A percentile compares a stretch with the other conserved stretches of the same genome.
These are phyloP conservation scores for Penicillium decumbens DNA, from an alignment of 2,329 filamentous ascomycete genomes.

Conservation along the genomic window DNA sequence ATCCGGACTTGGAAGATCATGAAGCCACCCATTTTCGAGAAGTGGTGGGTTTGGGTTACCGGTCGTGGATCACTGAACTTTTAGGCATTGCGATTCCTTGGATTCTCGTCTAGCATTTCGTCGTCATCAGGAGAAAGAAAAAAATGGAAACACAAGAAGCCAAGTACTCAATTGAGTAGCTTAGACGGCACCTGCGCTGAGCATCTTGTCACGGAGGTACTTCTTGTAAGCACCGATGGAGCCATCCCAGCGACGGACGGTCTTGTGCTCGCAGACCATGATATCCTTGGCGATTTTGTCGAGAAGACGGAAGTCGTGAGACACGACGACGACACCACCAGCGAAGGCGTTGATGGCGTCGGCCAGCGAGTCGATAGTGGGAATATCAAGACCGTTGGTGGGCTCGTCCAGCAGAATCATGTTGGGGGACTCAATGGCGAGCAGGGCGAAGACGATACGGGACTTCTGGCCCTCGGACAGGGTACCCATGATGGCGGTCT, in stretches of 20 bases:
- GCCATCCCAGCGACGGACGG: constrained; percentile 83
- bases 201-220: constrained; percentile 98
- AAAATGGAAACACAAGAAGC: constrained; percentile 12
- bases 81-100: constrained; percentile 25
- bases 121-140: constrained; percentile 28
- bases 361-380: constrained; percentile 93
- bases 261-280: constrained; percentile 97
- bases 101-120: constrained; percentile 35
- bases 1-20: constrained; percentile 1
- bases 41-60: neutral
- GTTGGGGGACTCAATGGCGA: constrained; percentile 94
- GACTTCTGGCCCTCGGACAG: constrained; percentile 96
- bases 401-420: constrained; percentile 98
- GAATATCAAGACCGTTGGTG: constrained; percentile 98
- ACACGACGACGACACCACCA: constrained; percentile 95
- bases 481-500: constrained; percentile 97
- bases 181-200: constrained; percentile 78
- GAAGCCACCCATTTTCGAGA: neutral
- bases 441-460: constrained; percentile 93
- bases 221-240: constrained; percentile 95
- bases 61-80: constrained; percentile 16
- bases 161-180: neutral
- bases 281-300: constrained; percentile 99
- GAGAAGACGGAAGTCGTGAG: constrained; percentile 96
- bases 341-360: constrained; percentile 96